Evolutionary conservation across 805 yeast species (phyloP).

Genomic region (Ogataea nonfermentans): DNA sequence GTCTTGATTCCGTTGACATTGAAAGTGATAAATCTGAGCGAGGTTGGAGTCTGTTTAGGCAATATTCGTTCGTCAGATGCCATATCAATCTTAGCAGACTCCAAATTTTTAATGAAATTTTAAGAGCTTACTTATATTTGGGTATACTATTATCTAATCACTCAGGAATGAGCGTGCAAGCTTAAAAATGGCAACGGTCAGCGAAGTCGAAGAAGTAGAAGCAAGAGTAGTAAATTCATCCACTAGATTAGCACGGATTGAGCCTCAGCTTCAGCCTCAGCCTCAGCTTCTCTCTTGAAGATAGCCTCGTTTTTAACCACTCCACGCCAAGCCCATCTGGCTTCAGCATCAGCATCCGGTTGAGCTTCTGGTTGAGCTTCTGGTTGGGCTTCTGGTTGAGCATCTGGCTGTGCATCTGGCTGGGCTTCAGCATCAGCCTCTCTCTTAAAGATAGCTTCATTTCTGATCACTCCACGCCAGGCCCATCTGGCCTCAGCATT

Average conservation of each 20-base stretch:
- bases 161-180: neutral
- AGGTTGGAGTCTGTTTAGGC: slow-evolving; percentile 11
- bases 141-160: slow-evolving; percentile 1
- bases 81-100: neutral
- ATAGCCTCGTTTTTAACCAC: slow-evolving; percentile 18
- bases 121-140: neutral
- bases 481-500: slow-evolving; percentile 15
- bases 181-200: neutral
- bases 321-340: slow-evolving; percentile 12
- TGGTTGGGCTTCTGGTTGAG: neutral
- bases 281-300: slow-evolving; percentile 32
- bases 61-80: slow-evolving; percentile 9
- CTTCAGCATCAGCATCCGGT: slow-evolving; percentile 17
- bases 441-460: slow-evolving; percentile 27
- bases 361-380: slow-evolving; percentile 20
- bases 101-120: neutral
- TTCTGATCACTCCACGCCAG: slow-evolving; percentile 13
- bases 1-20: slow-evolving; percentile 86
- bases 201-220: neutral
- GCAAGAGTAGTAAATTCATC: too few species aligned
- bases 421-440: slow-evolving; percentile 32
- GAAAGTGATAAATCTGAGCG: slow-evolving; percentile 46
- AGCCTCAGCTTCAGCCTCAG: slow-evolving; percentile 29
- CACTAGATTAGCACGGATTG: too few species aligned
- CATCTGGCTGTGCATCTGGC: too few species aligned